These are phyloP conservation scores for Gastroboletus turbinatus DNA, from an alignment of 1,284 basidiomycete species.

Conservation along the genomic window DNA sequence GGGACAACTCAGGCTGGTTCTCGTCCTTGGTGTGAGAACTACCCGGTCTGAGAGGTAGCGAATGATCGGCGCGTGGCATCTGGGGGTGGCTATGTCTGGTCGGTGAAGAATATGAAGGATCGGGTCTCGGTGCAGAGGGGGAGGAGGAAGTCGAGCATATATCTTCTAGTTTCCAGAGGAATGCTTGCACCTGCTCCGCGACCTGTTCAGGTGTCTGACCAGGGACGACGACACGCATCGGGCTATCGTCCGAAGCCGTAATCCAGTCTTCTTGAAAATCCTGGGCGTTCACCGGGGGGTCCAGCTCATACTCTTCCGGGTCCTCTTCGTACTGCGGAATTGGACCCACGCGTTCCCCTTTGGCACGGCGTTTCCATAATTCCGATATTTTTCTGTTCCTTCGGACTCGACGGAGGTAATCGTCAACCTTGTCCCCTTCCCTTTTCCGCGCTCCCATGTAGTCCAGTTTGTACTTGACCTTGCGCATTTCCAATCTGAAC, in stretches of 20 bases:
- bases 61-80: conserved; percentile 1
- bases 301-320: conserved; percentile 29
- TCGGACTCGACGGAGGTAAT: conserved; percentile 29
- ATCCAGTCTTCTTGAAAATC: conserved; percentile 38
- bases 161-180: conserved; percentile 22
- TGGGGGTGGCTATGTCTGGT: background rate
- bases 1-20: conserved; percentile 10
- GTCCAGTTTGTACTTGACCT: conserved; percentile 52
- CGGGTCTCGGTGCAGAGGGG: background rate
- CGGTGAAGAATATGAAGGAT: background rate
- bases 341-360: conserved; percentile 35
- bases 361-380: conserved; percentile 32
- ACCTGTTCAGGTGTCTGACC: conserved; percentile 35
- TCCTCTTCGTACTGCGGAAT: conserved; percentile 37
- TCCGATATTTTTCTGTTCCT: conserved; percentile 29
- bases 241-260: conserved; percentile 28
- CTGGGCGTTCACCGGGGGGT: conserved; percentile 32
- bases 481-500: conserved; percentile 52
- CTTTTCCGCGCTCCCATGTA: conserved; percentile 32
- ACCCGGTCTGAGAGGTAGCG: background rate
- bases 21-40: conserved; percentile 12
- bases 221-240: conserved; percentile 40
- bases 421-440: conserved; percentile 33
- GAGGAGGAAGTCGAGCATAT: conserved; percentile 9
- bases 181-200: conserved; percentile 21